Base-by-base conservation (phyloP, 2,329 filamentous ascomycete species). In the Penicillium sp. region DNA sequence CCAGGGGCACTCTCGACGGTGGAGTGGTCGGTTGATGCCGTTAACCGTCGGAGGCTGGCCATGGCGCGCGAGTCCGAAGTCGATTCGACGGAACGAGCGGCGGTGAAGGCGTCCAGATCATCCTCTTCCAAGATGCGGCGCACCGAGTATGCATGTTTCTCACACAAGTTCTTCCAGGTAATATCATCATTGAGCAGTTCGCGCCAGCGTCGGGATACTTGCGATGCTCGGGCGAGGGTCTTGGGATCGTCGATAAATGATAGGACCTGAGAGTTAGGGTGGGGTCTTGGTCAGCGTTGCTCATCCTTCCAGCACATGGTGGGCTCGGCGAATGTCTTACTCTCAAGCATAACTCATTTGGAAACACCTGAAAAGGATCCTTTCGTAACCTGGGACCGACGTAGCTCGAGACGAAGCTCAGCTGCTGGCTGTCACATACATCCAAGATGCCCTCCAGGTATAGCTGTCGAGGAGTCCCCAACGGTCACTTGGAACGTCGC, bases 221-320 rank as follows among this genome's bases (percentile, higher is more conserved):
- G 94, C 5, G 94, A 96, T 54, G 95, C 91, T 73, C 95, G 86
- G 40, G 93, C 94, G 49, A 99, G 83, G 2, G 96, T 96, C 73
- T 93, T 95, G 1, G 95, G 93, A 71, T 99, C 95, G 70, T 99
- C 95, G 71, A 99, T 94, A 74, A 96, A 99, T 44, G 94, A 96
- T 52, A 99, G 83, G 64, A 99, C 91, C 90, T 96, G n/a, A n/a
- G n/a, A 61, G 24, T 46, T 27, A 50, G 50, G 50, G 52, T 24
- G 41, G 27, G 43, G 22, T 6, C 18, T 2, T 13, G 31, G 41
- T 54, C 51, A 54, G 39, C 27, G 18, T 40, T 49, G 18, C 18
- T 18, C 27, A 11, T 35, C 27, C 24, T 19, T 27, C 39, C 19
- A 16, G 31, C 39, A 35, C 16, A 24, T 16, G 3, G 14, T 31